Evolutionary conservation across 2,329 filamentous ascomycete species (phyloP).

Genomic region (Fusarium sacchari): DNA sequence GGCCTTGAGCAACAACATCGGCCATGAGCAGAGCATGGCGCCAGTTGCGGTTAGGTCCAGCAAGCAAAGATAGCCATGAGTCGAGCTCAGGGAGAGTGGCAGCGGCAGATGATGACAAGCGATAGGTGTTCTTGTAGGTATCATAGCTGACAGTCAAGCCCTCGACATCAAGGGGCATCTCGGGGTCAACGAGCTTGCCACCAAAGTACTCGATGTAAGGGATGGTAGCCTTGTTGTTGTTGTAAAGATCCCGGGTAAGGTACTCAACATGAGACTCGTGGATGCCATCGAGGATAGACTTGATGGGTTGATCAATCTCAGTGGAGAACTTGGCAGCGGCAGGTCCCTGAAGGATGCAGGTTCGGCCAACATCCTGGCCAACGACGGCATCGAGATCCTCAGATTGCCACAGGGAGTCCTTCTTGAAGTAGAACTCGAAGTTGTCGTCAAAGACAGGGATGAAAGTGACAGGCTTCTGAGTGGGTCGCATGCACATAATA

Average conservation of each 20-base stretch:
- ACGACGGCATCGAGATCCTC: constrained; percentile 97
- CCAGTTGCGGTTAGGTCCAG: constrained; percentile 89
- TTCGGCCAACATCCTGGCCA: constrained; percentile 93
- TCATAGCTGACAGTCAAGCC: constrained; percentile 87
- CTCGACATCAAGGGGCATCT: constrained; percentile 81
- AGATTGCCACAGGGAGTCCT: constrained; percentile 99
- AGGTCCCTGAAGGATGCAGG: constrained; percentile 95
- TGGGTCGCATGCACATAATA: constrained; percentile 87
- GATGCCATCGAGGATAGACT: constrained; percentile 92
- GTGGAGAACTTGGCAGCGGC: constrained; percentile 92
- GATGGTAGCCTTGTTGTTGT: constrained; percentile 75
- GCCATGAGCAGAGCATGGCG: constrained; percentile 93
- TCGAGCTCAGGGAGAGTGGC: constrained; percentile 81
- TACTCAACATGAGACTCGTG: constrained; percentile 87
- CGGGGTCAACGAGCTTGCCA: constrained; percentile 79
- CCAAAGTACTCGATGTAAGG: constrained; percentile 96
- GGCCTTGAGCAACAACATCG: constrained; percentile 92
- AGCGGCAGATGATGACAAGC: constrained; percentile 79
- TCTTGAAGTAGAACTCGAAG: constrained; percentile 99
- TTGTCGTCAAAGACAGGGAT: constrained; percentile 95
- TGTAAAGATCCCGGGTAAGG: constrained; percentile 83
- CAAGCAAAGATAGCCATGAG: constrained; percentile 87
- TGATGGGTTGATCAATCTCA: constrained; percentile 89
- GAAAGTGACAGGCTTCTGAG: constrained; percentile 97
- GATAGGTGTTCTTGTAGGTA: constrained; percentile 81